These are phyloP conservation scores for Thraustochytrium sp. DNA, from an alignment of 352 stramenopile species.

Conservation along the genomic window DNA sequence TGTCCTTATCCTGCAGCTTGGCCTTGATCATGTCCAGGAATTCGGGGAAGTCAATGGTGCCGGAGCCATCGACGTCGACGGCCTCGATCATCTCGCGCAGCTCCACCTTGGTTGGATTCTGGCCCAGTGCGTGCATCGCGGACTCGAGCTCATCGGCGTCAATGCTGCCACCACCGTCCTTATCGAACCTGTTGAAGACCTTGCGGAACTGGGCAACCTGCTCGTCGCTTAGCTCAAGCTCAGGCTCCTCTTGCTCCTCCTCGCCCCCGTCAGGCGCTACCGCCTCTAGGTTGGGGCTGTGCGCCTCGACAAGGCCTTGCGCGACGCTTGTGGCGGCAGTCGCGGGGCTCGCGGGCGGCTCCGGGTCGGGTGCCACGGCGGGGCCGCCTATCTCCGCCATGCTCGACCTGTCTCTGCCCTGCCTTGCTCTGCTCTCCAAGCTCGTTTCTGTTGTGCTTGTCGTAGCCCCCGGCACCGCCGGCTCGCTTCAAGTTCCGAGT, in stretches of 20 bases:
- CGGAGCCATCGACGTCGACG: conserved; percentile 49
- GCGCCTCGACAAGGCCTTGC: too few species aligned
- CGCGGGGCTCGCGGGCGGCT: too few species aligned
- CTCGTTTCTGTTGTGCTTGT: too few species aligned
- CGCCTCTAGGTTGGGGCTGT: too few species aligned
- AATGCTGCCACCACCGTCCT: conserved; percentile 51
- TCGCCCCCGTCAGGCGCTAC: too few species aligned
- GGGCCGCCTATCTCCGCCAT: too few species aligned
- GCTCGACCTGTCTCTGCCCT: too few species aligned
- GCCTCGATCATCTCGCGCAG: conserved; percentile 53
- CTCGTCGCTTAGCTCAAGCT: conserved; percentile 17
- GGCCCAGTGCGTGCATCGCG: conserved; percentile 49
- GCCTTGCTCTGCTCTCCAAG: too few species aligned
- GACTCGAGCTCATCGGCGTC: conserved; percentile 49
- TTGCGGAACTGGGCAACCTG: conserved; percentile 51
- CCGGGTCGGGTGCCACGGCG: too few species aligned
- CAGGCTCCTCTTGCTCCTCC: neutral
- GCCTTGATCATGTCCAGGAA: conserved; percentile 53
- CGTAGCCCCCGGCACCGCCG: too few species aligned
- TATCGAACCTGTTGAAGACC: conserved; percentile 53
- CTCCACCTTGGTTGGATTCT: conserved; percentile 52
- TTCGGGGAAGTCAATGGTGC: conserved; percentile 53
- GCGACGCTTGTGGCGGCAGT: too few species aligned
- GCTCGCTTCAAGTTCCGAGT: too few species aligned
- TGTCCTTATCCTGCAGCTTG: conserved; percentile 47